Evolutionary conservation across 2,329 filamentous ascomycete genomes (phyloP).

Genomic region (Colletotrichum melonis): DNA sequence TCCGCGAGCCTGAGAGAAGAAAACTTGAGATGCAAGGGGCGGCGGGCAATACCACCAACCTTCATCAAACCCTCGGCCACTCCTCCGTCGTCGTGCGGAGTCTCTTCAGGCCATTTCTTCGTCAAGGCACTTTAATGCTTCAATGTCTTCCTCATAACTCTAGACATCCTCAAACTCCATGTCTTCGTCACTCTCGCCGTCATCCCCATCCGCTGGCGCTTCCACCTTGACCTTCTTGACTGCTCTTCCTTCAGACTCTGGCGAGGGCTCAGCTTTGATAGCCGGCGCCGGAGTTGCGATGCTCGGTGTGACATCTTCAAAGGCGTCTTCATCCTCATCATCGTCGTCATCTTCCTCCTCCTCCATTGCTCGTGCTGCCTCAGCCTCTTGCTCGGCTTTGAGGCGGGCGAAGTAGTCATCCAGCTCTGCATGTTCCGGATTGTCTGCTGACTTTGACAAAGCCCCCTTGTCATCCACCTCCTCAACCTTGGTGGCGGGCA

Average conservation of each 20-base stretch:
- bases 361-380: constrained; percentile 45
- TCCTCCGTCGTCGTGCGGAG: background rate
- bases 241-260: constrained; percentile 55
- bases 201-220: constrained; percentile 55
- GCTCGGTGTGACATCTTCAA: constrained; percentile 59
- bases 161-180: constrained; percentile 70
- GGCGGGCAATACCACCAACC: background rate
- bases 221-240: constrained; percentile 73
- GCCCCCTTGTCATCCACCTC: constrained; percentile 61
- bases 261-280: constrained; percentile 49
- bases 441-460: constrained; percentile 52
- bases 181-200: constrained; percentile 62
- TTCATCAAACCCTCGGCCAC: background rate
- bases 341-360: constrained; percentile 44
- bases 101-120: background rate
- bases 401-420: constrained; percentile 76
- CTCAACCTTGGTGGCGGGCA: constrained; percentile 49
- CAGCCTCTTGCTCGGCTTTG: constrained; percentile 68
- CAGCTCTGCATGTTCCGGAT: constrained; percentile 67
- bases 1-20: background rate
- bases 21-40: background rate
- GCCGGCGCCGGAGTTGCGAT: constrained; percentile 41
- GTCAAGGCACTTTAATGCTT: background rate
- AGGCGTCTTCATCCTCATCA: constrained; percentile 55
- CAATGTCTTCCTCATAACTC: background rate